These are phyloP conservation scores for Arachnomyces sp. DNA, from an alignment of 2,329 filamentous ascomycete species.

Conservation along the genomic window DNA sequence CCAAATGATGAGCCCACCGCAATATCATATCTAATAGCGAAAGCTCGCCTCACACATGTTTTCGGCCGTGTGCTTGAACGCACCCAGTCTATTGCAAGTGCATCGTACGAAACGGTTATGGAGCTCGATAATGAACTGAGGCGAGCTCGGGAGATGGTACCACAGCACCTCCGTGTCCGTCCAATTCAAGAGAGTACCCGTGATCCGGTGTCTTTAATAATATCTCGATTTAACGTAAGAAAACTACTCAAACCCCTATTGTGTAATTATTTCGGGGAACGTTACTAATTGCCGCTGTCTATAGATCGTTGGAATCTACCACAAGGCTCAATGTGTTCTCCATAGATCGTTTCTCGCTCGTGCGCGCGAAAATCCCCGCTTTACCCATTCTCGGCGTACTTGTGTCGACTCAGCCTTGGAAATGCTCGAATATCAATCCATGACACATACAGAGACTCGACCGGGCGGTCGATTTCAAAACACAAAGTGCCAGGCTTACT, in stretches of 20 bases:
- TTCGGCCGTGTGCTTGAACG: conserved; percentile 41
- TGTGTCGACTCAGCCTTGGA: conserved; percentile 83
- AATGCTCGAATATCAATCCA: conserved; percentile 68
- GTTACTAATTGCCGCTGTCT: conserved; percentile 7
- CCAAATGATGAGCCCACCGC: conserved; percentile 54
- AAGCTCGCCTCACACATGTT: conserved; percentile 33
- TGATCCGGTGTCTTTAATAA: conserved; percentile 62
- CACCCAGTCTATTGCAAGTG: conserved; percentile 33
- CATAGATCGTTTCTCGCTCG: conserved; percentile 81
- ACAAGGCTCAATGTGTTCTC: conserved; percentile 81
- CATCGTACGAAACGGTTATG: conserved; percentile 54
- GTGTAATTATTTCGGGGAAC: too few species aligned
- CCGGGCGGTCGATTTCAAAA: conserved; percentile 63
- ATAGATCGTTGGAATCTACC: conserved; percentile 68
- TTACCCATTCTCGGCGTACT: conserved; percentile 72
- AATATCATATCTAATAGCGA: conserved; percentile 43
- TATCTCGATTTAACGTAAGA: conserved; percentile 65
- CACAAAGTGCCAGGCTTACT: conserved; percentile 71
- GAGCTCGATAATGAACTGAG: conserved; percentile 52
- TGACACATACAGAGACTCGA: conserved; percentile 66
- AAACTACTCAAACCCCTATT: not conserved
- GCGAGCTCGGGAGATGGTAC: conserved; percentile 57
- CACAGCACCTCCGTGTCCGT: conserved; percentile 70
- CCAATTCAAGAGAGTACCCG: conserved; percentile 65
- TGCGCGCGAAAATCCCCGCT: conserved; percentile 70